A percentile compares a stretch with the other conserved stretches of the same genome.
These are phyloP conservation scores for Cercospora berteroae DNA, from an alignment of 2,329 filamentous ascomycete species.

Conservation along the genomic window DNA sequence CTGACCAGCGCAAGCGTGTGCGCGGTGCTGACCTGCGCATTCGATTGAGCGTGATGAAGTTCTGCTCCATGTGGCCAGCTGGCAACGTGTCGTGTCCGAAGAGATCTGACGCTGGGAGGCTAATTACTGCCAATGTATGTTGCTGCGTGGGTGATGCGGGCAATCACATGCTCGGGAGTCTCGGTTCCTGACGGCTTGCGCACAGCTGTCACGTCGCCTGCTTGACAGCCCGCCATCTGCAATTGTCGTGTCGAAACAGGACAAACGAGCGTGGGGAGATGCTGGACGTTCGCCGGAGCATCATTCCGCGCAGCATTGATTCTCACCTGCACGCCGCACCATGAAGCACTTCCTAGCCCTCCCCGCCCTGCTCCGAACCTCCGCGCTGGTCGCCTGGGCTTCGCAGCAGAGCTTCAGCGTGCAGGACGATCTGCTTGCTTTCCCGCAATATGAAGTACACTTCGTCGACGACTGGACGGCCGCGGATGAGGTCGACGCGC, in stretches of 20 bases:
- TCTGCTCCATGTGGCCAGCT: neutral
- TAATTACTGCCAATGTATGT: neutral
- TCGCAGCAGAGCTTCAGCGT: constrained; percentile 70
- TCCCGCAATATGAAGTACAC: constrained; percentile 79
- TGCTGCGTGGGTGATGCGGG: neutral
- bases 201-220: constrained; percentile 1
- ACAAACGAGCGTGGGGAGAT: neutral
- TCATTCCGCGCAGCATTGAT: neutral
- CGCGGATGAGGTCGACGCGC: constrained; percentile 64
- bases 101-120: neutral
- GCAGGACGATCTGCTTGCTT: constrained; percentile 81
- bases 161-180: neutral
- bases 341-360: constrained; percentile 52
- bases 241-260: neutral
- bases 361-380: constrained; percentile 48
- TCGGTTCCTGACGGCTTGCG: neutral
- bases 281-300: neutral
- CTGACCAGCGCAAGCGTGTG: neutral
- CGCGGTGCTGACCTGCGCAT: neutral
- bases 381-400: constrained; percentile 46
- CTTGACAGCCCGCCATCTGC: neutral
- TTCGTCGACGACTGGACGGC: constrained; percentile 66
- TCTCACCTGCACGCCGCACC: neutral
- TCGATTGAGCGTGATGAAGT: neutral
- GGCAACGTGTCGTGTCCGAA: neutral